phyloP scores from a whole-genome alignment of 345 rosid genomes.

The Ailanthus altissimus region DNA sequence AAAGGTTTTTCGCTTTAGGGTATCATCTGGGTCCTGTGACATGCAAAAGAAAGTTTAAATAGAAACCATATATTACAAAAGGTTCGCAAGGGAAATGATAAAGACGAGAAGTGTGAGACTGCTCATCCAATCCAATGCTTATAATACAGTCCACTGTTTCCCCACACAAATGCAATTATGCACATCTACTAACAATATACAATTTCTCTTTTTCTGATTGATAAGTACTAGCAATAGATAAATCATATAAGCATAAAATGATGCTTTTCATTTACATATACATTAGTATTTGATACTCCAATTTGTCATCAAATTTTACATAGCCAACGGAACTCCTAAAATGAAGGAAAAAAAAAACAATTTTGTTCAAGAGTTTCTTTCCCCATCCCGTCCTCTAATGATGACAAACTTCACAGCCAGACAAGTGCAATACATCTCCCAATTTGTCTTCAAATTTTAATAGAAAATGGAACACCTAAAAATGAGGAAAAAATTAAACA shows the following conservation, averaged over 20 bases:
- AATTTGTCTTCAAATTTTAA: too few relatives aligned
- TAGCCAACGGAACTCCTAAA: neutral
- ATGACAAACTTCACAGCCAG: neutral
- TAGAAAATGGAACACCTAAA: neutral
- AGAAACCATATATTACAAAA: neutral
- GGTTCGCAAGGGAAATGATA: neutral
- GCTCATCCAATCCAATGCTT: neutral
- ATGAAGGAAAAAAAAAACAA: neutral
- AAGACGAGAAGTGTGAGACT: neutral
- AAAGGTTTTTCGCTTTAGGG: conserved; percentile 92
- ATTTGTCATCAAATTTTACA: too few relatives aligned
- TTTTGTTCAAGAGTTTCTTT: neutral
- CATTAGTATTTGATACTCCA: conserved; percentile 6
- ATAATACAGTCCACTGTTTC: neutral
- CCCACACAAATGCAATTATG: neutral
- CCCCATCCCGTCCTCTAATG: neutral
- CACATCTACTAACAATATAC: neutral
- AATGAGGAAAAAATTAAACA: neutral
- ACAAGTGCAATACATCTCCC: conserved; percentile 6
- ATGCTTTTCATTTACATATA: neutral
- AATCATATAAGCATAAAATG: conserved; percentile 1
- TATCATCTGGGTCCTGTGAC: conserved; percentile 96
- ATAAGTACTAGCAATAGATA: too few relatives aligned
- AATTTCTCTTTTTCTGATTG: neutral
- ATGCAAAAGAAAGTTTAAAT: conserved; percentile 19